Conservation (phyloP, 2,329 filamentous ascomycete genomes). For the Cercospora berteroae region DNA sequence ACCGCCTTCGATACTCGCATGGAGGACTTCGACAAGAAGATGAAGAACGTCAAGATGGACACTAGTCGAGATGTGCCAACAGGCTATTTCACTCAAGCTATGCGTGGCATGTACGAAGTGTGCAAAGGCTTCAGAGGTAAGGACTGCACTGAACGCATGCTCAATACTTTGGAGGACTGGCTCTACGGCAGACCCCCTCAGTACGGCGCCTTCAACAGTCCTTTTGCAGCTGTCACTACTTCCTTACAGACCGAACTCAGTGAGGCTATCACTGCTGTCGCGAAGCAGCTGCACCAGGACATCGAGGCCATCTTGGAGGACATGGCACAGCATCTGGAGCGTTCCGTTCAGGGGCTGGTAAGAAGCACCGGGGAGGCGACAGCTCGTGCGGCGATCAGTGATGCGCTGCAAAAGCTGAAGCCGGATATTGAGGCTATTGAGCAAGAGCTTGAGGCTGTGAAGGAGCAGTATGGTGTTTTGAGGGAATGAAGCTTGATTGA, state of each 20-base stretch:
- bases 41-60: slow-evolving; percentile 22
- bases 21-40: slow-evolving; percentile 9
- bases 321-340: slow-evolving; percentile 4
- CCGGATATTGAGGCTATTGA: slow-evolving; percentile 9
- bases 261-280: neutral
- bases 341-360: neutral
- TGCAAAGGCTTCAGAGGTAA: slow-evolving; percentile 14
- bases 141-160: slow-evolving; percentile 11
- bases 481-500: neutral
- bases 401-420: neutral
- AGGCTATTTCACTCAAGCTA: slow-evolving; percentile 22
- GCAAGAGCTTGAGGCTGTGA: slow-evolving; percentile 13
- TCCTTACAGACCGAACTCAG: slow-evolving; percentile 6
- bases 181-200: neutral
- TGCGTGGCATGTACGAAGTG: slow-evolving; percentile 23
- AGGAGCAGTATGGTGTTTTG: slow-evolving; percentile 13
- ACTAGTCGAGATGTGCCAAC: slow-evolving; percentile 19
- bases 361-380: neutral
- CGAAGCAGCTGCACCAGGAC: neutral
- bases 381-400: neutral
- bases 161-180: neutral
- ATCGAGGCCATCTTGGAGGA: slow-evolving; percentile 13
- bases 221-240: slow-evolving; percentile 1
- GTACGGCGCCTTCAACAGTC: neutral
- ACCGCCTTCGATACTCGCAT: neutral